Base-by-base conservation (phyloP, 164 flowering plant species). In the Stephania yunnanensis region DNA sequence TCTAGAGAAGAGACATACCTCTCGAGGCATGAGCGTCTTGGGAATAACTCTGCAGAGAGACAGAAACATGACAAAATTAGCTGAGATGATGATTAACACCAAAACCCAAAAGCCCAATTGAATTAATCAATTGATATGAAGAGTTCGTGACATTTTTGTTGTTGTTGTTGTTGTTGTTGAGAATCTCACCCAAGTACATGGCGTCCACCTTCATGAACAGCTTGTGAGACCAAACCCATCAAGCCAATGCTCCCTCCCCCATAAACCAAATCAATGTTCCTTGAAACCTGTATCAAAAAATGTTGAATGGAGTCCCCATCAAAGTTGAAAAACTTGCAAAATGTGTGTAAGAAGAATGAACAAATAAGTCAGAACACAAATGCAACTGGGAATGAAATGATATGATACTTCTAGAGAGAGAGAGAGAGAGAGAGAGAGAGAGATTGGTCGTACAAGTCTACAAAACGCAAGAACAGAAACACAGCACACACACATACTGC, bases 21-120 rank as follows among this genome's bases (percentile, higher is more conserved):
- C 97, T 87, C 95, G 87, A 81, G 95, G 95, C 97, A 92, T 92
- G 87, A 92, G 95, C 79, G 95, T 91, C 94, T 92, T 92, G 89
- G 95, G 97, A 88, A 92, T 92, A 77, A 92, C 92, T 72, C 97
- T 91, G 90, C 87, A 84, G 76, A 76, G 76, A 75, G 89, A 91
- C 92, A 90, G 78, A 81, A 87, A 86, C 81, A 83, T 85, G 91
- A 86, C 91, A 87, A 86, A 83, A 70, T 82, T 69, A 86, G 81
- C 73, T 74, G 19, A 36, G 42, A 36, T 52, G 42, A 67, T 75
- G 72, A 72, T 75, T 74, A 68, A 73, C 69, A 73, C 73, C 74
- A 77, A 44, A 72, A 64, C 64, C 50, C 42, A 55, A 55, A 58
- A 77, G 30, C 65, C 44, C 44, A 42, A 67, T 19, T 19, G 9